Percentiles rank a stretch among this genome's conserved stretches.
phyloP scores from a whole-genome alignment of 495 filamentous ascomycete genomes.

The Thermothielavioides terrestris region DNA sequence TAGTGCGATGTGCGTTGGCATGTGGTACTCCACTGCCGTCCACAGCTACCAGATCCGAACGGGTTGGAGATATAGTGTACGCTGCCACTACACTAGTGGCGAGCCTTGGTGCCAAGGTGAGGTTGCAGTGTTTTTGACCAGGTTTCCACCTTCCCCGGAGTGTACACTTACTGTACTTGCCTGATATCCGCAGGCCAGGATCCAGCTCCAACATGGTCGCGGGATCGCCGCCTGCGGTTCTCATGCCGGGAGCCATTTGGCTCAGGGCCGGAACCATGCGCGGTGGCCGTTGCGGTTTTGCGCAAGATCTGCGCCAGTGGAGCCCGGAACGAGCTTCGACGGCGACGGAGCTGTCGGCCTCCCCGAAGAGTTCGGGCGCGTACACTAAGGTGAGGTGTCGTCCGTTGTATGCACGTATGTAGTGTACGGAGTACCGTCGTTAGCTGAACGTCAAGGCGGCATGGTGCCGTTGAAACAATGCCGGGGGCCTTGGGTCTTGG shows the following conservation, averaged over 20 bases:
- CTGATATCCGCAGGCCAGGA: slow-evolving; percentile 20
- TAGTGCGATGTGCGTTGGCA: slow-evolving; percentile 8
- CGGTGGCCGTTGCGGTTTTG: neutral
- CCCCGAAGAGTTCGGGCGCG: neutral
- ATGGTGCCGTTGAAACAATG: slow-evolving; percentile 18
- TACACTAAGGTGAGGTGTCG: too few species aligned
- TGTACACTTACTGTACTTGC: slow-evolving; percentile 27
- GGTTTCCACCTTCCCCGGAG: slow-evolving; percentile 20
- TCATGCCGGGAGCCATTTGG: neutral
- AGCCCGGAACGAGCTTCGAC: neutral
- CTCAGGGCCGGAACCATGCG: neutral
- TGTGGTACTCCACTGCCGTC: slow-evolving; percentile 13
- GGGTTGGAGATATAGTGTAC: slow-evolving; percentile 29
- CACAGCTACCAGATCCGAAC: slow-evolving; percentile 4
- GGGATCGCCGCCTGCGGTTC: slow-evolving; percentile 16
- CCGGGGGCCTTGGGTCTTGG: slow-evolving; percentile 25
- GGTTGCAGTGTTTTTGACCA: slow-evolving; percentile 22
- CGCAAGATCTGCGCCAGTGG: neutral
- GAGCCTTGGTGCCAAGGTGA: slow-evolving; percentile 10
- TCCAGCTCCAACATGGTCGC: slow-evolving; percentile 7
- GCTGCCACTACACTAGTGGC: slow-evolving; percentile 8
- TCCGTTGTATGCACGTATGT: too few species aligned
- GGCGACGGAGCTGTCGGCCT: neutral
- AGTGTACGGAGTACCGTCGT: too few species aligned
- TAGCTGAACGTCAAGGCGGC: neutral